Evolutionary conservation across 228 moss, liverwort and hornwort species (phyloP).

Genomic region (Sphagnum magellanicum): DNA sequence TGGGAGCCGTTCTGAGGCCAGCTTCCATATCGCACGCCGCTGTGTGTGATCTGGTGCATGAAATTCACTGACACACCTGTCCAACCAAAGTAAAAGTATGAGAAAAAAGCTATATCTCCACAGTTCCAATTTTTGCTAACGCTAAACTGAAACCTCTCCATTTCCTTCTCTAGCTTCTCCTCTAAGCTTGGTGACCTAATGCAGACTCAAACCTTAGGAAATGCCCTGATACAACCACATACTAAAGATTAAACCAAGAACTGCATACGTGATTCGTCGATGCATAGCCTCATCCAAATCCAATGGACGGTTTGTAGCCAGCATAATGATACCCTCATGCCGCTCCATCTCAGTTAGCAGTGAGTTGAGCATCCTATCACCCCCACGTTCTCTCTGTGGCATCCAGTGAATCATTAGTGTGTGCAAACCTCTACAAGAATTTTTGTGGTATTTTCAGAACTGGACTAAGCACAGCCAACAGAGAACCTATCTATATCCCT

Average conservation of each 20-base stretch:
- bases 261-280: constrained; percentile 45
- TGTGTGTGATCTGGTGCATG: constrained; percentile 57
- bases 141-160: no score
- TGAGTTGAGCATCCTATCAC: constrained; percentile 55
- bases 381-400: constrained; percentile 55
- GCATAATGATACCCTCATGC: constrained; percentile 67
- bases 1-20: constrained; percentile 47
- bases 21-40: constrained; percentile 61
- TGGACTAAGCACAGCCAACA: no score
- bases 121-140: no score
- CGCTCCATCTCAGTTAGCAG: constrained; percentile 63
- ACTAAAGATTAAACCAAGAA: background rate
- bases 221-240: no score
- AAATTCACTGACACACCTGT: constrained; percentile 63
- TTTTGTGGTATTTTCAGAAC: no score
- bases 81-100: background rate
- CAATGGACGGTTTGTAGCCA: constrained; percentile 55
- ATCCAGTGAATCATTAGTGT: background rate
- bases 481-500: no score
- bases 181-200: no score
- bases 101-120: no score
- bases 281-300: constrained; percentile 74
- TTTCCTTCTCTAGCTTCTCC: no score
- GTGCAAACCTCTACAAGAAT: no score
- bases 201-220: no score